Evolutionary conservation across 495 filamentous ascomycete genomes (phyloP).

Genomic region (Neurospora sp.): DNA sequence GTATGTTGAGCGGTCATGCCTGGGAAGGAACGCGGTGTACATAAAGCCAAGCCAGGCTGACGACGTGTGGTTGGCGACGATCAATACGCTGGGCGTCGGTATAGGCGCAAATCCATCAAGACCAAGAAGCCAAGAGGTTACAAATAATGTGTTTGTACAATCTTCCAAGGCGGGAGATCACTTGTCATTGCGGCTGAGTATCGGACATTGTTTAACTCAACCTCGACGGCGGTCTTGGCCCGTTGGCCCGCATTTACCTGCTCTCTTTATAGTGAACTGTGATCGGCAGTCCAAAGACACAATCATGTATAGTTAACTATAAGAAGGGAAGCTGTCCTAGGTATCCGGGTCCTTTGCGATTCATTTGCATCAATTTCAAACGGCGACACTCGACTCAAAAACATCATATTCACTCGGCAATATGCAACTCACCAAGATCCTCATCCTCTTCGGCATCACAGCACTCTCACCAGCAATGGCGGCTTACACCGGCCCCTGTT

Average conservation of each 20-base stretch:
- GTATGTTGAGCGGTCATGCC: background rate
- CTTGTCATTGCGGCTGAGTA: background rate
- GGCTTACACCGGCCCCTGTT: slow-evolving; percentile 19
- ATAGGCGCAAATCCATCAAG: background rate
- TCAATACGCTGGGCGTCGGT: background rate
- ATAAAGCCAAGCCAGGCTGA: background rate
- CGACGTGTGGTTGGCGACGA: background rate
- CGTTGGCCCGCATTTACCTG: background rate
- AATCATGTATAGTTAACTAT: background rate
- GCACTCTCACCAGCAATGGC: background rate
- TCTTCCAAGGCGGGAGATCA: background rate
- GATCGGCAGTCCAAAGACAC: background rate
- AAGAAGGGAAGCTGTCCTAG: background rate
- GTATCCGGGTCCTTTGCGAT: background rate
- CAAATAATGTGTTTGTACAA: slow-evolving; percentile 3
- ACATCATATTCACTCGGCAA: background rate
- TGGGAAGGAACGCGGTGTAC: background rate
- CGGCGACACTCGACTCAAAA: background rate
- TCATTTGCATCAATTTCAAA: background rate
- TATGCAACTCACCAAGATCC: background rate
- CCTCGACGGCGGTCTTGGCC: background rate
- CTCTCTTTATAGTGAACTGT: background rate
- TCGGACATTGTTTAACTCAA: background rate
- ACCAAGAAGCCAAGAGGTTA: slow-evolving; percentile 5
- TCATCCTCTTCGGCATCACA: background rate